A percentile compares a stretch with the other conserved stretches of the same genome.
These are phyloP conservation scores for Tolypocladium ophioglossoides DNA, from an alignment of 2,329 filamentous ascomycete genomes.

Conservation along the genomic window DNA sequence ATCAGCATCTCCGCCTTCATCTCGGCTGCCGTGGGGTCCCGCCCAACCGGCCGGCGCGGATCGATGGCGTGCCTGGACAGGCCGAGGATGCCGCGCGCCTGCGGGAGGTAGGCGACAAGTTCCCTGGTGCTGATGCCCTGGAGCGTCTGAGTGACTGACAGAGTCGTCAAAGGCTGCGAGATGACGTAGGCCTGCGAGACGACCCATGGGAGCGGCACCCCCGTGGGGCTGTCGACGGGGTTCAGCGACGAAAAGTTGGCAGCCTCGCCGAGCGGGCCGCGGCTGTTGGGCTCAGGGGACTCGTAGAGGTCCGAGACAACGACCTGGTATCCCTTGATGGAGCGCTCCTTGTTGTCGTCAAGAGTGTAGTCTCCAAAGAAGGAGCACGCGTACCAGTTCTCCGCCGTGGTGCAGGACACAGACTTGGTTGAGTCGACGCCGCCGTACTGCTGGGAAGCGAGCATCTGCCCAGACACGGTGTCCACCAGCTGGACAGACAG, in stretches of 20 bases:
- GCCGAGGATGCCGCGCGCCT: conserved; percentile 63
- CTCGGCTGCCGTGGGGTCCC: conserved; percentile 72
- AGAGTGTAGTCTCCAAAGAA: conserved; percentile 56
- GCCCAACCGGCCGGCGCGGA: conserved; percentile 73
- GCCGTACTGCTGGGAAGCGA: conserved; percentile 59
- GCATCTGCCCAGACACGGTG: conserved; percentile 70
- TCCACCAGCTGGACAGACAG: conserved; percentile 75
- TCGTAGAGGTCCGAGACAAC: conserved; percentile 85
- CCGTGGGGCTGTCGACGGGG: conserved; percentile 46
- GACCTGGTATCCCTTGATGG: conserved; percentile 75
- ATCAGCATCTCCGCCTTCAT: conserved; percentile 68
- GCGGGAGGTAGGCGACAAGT: conserved; percentile 67
- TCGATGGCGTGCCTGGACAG: conserved; percentile 74
- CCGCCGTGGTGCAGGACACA: conserved; percentile 69
- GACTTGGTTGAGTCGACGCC: conserved; percentile 65
- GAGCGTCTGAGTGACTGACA: conserved; percentile 78
- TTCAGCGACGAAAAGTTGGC: conserved; percentile 70
- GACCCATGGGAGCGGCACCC: conserved; percentile 57
- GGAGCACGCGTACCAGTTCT: conserved; percentile 93
- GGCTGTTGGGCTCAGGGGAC: conserved; percentile 71
- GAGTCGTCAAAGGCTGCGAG: conserved; percentile 63
- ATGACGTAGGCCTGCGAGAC: conserved; percentile 74
- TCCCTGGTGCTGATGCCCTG: conserved; percentile 85
- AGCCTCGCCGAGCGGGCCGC: conserved; percentile 61
- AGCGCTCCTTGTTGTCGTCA: conserved; percentile 39